Conservation (phyloP, 148 eudicot species). For the Limonium bicolor region DNA sequence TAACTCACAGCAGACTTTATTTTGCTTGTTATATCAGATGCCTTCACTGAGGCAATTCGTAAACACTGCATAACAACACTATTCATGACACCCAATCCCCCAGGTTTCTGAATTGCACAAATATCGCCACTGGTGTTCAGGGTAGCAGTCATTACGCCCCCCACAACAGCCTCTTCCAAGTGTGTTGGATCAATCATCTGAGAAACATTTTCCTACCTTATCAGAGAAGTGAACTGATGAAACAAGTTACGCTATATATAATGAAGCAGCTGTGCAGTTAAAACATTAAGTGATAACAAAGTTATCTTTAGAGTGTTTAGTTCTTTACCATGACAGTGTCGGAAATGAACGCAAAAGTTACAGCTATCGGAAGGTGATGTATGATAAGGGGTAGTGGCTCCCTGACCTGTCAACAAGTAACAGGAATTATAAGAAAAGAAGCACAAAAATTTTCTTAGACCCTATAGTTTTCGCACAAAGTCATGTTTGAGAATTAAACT, state of each 20-base stretch:
- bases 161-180: slow-evolving; percentile 71
- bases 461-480: no score
- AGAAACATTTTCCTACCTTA: slow-evolving; percentile 5
- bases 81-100: slow-evolving; percentile 56
- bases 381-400: neutral
- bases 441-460: no score
- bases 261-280: no score
- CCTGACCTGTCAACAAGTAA: neutral
- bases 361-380: neutral
- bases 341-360: neutral
- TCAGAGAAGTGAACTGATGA: neutral
- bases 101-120: slow-evolving; percentile 91
- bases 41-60: slow-evolving; percentile 73
- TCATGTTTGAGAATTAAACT: no score
- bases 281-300: no score
- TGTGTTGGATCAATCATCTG: slow-evolving; percentile 83
- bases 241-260: neutral
- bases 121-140: slow-evolving; percentile 72
- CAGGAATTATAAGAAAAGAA: neutral
- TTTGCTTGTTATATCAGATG: slow-evolving; percentile 55
- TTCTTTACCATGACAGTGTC: neutral
- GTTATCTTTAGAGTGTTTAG: no score
- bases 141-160: slow-evolving; percentile 65
- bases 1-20: slow-evolving; percentile 61
- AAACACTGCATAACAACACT: slow-evolving; percentile 64